Evolutionary conservation across 225 moss, liverwort and hornwort species (phyloP).

Genomic region (Lunularia cruciata): DNA sequence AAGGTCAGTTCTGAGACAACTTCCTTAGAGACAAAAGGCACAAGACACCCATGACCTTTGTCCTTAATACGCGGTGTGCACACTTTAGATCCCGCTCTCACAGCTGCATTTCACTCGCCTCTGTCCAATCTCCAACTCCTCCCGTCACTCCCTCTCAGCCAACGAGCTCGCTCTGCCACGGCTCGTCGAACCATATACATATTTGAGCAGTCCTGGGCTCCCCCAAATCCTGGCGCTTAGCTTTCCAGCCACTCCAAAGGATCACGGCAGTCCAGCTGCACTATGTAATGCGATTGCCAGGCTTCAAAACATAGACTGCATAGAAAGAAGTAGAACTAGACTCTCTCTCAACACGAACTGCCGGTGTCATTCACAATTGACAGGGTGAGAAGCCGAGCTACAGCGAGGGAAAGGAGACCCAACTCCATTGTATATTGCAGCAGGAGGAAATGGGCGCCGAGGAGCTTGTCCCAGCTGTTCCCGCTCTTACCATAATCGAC

Average conservation of each 20-base stretch:
- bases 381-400: neutral
- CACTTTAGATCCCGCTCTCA: neutral
- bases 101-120: neutral
- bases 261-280: too few relatives aligned
- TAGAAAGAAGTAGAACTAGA: too few relatives aligned
- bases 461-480: neutral
- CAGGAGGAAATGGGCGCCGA: conserved; percentile 14
- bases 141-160: neutral
- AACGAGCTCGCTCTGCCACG: too few relatives aligned
- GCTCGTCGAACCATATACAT: too few relatives aligned
- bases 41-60: neutral
- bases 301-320: too few relatives aligned
- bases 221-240: too few relatives aligned
- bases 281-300: too few relatives aligned
- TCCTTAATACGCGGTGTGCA: neutral
- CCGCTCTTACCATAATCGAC: neutral
- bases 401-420: neutral
- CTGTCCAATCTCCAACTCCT: neutral
- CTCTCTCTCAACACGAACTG: neutral
- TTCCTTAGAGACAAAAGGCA: neutral
- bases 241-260: too few relatives aligned
- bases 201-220: too few relatives aligned
- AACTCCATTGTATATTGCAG: neutral
- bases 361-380: neutral
- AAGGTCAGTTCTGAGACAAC: neutral